Evolutionary conservation across 257 asterid species (phyloP), one percentile per base, ranked within the genome.

Genomic region (Solanum piurae): DNA sequence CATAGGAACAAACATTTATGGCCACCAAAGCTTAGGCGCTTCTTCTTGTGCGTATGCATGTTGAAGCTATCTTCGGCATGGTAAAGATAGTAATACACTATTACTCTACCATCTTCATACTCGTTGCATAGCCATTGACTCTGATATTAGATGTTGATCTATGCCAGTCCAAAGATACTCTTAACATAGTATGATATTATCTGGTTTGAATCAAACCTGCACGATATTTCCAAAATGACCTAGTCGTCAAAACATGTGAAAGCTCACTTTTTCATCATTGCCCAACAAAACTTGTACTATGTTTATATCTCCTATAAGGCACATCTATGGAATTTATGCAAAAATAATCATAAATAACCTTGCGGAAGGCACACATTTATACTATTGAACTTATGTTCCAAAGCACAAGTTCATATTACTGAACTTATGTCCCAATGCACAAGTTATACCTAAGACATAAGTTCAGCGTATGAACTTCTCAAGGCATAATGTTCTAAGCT

Each of bases 181-280:
- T 64, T 64, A 64, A 64, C 29, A n/a, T 10, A 5, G 3, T 64
- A 2, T 64, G 33, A 10, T 64, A 64, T 64, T 64, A 2, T 64
- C 3, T n/a, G 0, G 0, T 64, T n/a, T 64, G 1, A 10, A 9
- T 12, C 3, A 64, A n/a, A 64, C 12, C 3, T 2, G 1, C 31
- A 10, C 1, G 6, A 62, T 23, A n/a, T 23, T 62, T n/a, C 3
- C 14, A 7, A 62, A 62, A 21, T 1, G 0, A 60, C 68, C 12
- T 21, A 7, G 25, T 20, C n/a, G 0, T 2, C 0, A 18, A 0
- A 55, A 20, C 27, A 3, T 7, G 25, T 58, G 0, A 18, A 55
- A 58, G 66, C 5, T 58, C 27, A 0, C 0, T 20, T 58, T 58
- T 58, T 20, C 66, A 58, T 58, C n/a, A 20, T 58, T 20, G 10